Conservation (phyloP, 768 basidiomycete species). For the Hygrocybe punicea region DNA sequence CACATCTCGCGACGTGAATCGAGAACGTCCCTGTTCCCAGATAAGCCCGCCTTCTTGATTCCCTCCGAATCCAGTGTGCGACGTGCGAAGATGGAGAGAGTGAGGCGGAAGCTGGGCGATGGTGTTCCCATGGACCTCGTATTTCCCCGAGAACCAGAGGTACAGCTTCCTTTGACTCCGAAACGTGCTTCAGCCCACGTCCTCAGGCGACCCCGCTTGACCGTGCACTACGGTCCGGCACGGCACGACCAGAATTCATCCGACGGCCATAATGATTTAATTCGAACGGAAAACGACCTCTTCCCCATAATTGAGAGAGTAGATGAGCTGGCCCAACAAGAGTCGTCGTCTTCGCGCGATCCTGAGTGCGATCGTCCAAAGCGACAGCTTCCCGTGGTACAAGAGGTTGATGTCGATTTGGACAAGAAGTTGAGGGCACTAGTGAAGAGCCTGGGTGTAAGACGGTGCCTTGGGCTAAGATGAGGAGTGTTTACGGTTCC, state of each 20-base stretch:
- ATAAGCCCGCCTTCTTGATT: constrained; percentile 37
- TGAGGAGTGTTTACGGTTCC: background rate
- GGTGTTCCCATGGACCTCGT: constrained; percentile 60
- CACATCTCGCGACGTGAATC: constrained; percentile 14
- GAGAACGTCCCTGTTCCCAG: constrained; percentile 22
- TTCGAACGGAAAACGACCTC: constrained; percentile 11
- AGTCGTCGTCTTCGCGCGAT: background rate
- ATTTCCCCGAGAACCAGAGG: constrained; percentile 38
- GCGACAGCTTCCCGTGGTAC: background rate
- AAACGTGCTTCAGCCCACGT: background rate
- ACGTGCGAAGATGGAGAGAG: constrained; percentile 59
- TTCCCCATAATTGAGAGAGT: constrained; percentile 37
- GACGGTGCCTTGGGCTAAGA: background rate
- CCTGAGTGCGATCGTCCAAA: background rate
- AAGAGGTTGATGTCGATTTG: background rate
- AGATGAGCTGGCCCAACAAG: constrained; percentile 27
- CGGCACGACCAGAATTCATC: background rate
- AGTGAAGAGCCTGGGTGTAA: background rate
- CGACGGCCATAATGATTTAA: background rate
- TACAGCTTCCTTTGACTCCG: background rate
- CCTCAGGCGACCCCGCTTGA: background rate
- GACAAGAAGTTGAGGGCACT: background rate
- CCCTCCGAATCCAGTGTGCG: constrained; percentile 42
- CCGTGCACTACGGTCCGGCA: background rate
- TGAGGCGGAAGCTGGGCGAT: constrained; percentile 60